These are phyloP conservation scores for Zygnema cylindricum DNA, from an alignment of 139 green algal genomes.

Conservation along the genomic window DNA sequence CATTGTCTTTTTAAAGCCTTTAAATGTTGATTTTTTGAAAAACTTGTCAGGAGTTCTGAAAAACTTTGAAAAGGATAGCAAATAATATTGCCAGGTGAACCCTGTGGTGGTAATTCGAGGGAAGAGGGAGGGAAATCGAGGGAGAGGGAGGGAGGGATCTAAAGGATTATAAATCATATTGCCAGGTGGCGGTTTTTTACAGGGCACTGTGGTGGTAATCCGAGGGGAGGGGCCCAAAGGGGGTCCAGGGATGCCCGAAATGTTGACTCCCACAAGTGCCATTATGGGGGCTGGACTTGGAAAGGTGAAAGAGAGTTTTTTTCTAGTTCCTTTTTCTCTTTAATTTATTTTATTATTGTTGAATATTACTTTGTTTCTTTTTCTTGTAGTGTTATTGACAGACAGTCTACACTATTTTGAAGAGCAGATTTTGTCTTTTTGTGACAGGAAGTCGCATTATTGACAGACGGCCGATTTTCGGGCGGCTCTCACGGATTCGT, in stretches of 20 bases:
- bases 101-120: no score
- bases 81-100: no score
- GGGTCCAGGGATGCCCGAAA: conserved; percentile 98
- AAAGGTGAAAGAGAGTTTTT: conserved; percentile 63
- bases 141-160: no score
- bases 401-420: neutral
- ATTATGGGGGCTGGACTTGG: conserved; percentile 98
- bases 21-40: no score
- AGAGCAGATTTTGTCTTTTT: neutral
- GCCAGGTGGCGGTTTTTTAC: neutral
- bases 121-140: neutral
- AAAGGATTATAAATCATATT: neutral
- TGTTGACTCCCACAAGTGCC: conserved; percentile 94
- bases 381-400: neutral
- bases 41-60: no score
- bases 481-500: conserved; percentile 97
- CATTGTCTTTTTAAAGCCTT: no score
- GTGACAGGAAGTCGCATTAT: conserved; percentile 83
- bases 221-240: conserved; percentile 95
- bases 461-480: conserved; percentile 97
- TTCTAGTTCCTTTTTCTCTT: neutral
- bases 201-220: conserved; percentile 87
- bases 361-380: neutral
- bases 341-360: neutral
- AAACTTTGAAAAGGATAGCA: no score